Evolutionary conservation across 164 flowering plant genomes (phyloP).

Genomic region (Liriodendron chinense): DNA sequence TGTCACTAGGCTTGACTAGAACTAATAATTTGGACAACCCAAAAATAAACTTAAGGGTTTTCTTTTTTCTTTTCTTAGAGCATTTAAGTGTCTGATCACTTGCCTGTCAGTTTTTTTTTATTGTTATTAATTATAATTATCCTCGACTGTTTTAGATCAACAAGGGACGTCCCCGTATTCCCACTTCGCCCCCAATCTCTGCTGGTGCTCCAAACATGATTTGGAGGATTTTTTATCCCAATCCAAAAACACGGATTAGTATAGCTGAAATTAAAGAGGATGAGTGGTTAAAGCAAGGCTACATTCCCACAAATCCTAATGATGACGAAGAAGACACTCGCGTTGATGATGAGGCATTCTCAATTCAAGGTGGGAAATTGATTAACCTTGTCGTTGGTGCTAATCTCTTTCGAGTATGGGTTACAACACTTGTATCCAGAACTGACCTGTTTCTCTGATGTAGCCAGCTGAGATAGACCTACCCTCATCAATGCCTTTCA

Average conservation of each 20-base stretch:
- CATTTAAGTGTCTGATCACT: not conserved
- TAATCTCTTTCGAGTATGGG: not conserved
- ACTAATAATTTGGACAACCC: too few relatives aligned
- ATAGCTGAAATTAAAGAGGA: too few relatives aligned
- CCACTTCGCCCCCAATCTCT: too few relatives aligned
- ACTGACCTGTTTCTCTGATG: slow-evolving; percentile 13
- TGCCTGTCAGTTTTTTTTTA: not conserved
- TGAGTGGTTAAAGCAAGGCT: too few relatives aligned
- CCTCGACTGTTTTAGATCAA: slow-evolving; percentile 49
- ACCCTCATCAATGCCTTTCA: slow-evolving; percentile 84
- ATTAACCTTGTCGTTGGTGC: not conserved
- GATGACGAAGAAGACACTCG: slow-evolving; percentile 60
- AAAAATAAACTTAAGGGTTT: too few relatives aligned
- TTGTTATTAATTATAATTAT: not conserved
- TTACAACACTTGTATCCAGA: not conserved
- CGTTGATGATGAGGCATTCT: slow-evolving; percentile 57
- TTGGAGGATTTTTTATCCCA: too few relatives aligned
- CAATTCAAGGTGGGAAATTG: slow-evolving; percentile 35
- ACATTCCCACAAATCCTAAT: slow-evolving; percentile 46
- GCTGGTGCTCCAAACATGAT: too few relatives aligned
- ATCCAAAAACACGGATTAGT: too few relatives aligned
- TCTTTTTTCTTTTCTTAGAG: too few relatives aligned
- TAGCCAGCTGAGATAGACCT: slow-evolving; percentile 51
- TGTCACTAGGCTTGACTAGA: too few relatives aligned
- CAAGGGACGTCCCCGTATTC: slow-evolving; percentile 69